Conservation (phyloP, 306 rosid genomes). For the Amphicarpaea edgeworthii region DNA sequence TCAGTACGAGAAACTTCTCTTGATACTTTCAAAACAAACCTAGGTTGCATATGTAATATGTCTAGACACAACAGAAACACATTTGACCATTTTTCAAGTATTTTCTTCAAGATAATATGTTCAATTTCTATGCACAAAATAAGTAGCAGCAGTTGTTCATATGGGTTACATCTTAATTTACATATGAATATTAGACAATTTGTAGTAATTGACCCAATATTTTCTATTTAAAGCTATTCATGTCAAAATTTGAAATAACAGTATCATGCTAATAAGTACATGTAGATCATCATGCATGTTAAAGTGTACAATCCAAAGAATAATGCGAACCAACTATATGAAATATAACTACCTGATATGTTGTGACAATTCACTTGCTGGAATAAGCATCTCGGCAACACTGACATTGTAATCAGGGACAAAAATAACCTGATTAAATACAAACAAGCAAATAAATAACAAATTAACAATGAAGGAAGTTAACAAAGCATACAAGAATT, state of each 20-base stretch:
- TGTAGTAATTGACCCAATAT: neutral
- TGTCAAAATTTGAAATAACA: constrained; percentile 1
- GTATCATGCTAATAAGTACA: neutral
- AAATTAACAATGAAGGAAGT: constrained; percentile 31
- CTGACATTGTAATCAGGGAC: constrained; percentile 98
- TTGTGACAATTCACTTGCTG: constrained; percentile 97
- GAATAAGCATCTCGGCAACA: constrained; percentile 92
- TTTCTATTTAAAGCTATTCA: constrained; percentile 5
- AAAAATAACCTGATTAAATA: constrained; percentile 73
- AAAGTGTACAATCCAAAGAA: constrained; percentile 29
- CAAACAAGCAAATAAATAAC: constrained; percentile 33
- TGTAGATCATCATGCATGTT: constrained; percentile 16
- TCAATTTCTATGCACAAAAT: constrained; percentile 28
- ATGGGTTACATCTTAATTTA: neutral
- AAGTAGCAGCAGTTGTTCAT: neutral
- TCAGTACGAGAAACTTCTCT: constrained; percentile 11
- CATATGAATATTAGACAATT: constrained; percentile 1
- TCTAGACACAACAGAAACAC: constrained; percentile 23
- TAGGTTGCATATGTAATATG: constrained; percentile 14
- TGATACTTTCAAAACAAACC: constrained; percentile 21
- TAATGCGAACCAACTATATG: constrained; percentile 24
- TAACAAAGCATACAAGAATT: constrained; percentile 30
- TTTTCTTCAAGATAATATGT: constrained; percentile 1
- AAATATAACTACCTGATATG: constrained; percentile 79
- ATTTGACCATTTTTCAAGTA: constrained; percentile 9